phyloP scores from a whole-genome alignment of 148 eudicot species.

The Silene uniflora region DNA sequence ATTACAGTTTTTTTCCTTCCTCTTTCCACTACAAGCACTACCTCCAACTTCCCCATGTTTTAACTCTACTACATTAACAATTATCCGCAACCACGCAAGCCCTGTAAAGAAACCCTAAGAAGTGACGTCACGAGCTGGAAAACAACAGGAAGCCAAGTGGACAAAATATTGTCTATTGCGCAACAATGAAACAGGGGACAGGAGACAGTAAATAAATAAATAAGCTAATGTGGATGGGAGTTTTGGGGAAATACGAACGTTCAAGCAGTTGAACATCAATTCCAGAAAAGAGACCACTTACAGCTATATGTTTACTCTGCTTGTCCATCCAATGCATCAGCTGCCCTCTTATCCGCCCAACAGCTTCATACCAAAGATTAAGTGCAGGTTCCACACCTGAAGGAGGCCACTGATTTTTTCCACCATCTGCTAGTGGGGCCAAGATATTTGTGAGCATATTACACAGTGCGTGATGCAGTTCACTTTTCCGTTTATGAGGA shows the following conservation, averaged over 20 bases:
- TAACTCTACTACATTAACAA: background rate
- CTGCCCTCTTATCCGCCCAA: slow-evolving; percentile 82
- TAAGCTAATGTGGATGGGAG: background rate
- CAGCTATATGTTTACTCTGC: slow-evolving; percentile 96
- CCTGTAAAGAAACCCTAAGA: background rate
- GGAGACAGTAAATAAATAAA: background rate
- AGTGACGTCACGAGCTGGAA: background rate
- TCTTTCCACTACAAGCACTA: background rate
- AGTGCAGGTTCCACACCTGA: slow-evolving; percentile 92
- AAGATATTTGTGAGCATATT: slow-evolving; percentile 96
- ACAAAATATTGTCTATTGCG: background rate
- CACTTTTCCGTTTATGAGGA: slow-evolving; percentile 95
- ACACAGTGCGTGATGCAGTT: slow-evolving; percentile 94
- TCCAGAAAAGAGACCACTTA: slow-evolving; percentile 37
- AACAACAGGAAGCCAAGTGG: background rate
- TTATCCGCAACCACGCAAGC: background rate
- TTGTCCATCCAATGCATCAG: slow-evolving; percentile 97
- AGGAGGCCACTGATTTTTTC: slow-evolving; percentile 98
- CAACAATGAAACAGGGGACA: background rate
- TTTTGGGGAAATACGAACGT: background rate
- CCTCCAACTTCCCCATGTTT: background rate
- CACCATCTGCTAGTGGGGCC: slow-evolving; percentile 97
- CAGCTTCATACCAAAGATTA: slow-evolving; percentile 97
- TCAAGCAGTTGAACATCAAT: background rate
- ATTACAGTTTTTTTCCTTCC: background rate